phyloP scores from a whole-genome alignment of 192 early-diverging fungal species.

The Lobosporangium transversale region DNA sequence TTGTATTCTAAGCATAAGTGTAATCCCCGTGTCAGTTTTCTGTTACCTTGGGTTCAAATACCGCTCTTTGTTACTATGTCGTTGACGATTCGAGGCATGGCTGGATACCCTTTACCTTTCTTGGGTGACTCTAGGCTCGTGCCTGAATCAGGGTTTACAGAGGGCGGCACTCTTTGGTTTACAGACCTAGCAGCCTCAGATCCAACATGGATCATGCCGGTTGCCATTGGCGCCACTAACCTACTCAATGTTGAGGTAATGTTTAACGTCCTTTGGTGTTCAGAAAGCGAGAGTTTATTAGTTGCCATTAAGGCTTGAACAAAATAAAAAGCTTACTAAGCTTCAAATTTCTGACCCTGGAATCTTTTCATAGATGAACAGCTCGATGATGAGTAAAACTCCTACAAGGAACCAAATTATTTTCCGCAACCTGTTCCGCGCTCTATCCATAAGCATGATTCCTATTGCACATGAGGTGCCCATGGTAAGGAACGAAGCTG shows the following conservation, averaged over 20 bases:
- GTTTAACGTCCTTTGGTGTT: no score
- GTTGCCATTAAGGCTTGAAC: no score
- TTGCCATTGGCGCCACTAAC: conserved; percentile 70
- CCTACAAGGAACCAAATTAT: conserved; percentile 53
- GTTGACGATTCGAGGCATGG: conserved; percentile 72
- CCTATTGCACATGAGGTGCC: conserved; percentile 77
- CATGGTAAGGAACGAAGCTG: conserved; percentile 37
- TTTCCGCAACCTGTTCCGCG: conserved; percentile 62
- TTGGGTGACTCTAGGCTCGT: conserved; percentile 53
- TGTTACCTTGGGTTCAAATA: conserved; percentile 80
- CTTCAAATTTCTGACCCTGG: no score
- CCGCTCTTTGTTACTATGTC: conserved; percentile 79
- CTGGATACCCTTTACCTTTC: conserved; percentile 66
- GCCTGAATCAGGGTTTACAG: conserved; percentile 56
- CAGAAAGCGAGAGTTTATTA: no score
- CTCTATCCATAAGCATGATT: conserved; percentile 67
- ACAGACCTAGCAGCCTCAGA: conserved; percentile 69
- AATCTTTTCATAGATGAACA: conserved; percentile 56
- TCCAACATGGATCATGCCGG: conserved; percentile 74
- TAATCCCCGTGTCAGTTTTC: conserved; percentile 65
- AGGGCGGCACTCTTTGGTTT: conserved; percentile 73
- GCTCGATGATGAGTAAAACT: conserved; percentile 47
- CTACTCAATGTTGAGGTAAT: conserved; percentile 77
- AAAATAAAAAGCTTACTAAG: no score
- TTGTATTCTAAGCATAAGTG: conserved; percentile 71